Base-by-base conservation (phyloP, 371 early-diverging fungal species). In the Apophysomyces ossiformis region DNA sequence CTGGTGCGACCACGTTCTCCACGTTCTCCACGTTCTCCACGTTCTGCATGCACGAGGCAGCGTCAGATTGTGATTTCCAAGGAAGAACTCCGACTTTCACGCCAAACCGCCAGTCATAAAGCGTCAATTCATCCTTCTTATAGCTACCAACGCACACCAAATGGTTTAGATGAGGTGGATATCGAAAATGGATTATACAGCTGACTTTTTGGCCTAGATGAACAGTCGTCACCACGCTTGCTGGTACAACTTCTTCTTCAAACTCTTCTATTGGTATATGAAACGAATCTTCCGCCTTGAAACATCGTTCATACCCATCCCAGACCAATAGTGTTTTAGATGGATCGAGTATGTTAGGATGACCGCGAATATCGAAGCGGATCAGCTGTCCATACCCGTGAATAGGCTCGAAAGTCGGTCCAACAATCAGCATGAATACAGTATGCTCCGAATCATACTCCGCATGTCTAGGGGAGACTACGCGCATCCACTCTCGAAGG, bases 61-160 rank as follows among this genome's bases (percentile, higher is more conserved):
- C 18, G 2, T 35, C 45, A 43, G 26, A 5, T 4, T 13, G 41
- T 4, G 70, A 41, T 38, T 71, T 73, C 79, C 79, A 79, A 7
- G 79, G 79, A 43, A 78, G 60, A 0, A 70, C 65, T 1, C 79
- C 79, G 1, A 78, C 73, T 46, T 78, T 78, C 47, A 78, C 37
- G 1, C 78, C 81, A 60, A 76, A 77, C 7, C 81, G 68, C 81
- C 81, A 81, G 57, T 81, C 81, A 36, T 70, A 81, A 11, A 77
- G 59, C 2, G 76, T 64, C 3, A 81, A 45, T 32, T 81, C 75
- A 32, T 72, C 66, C 6, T 61, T 59, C 9, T 66, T 60, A 37
- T 68, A 76, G 36, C 69, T 72, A 21, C 78, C 81, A 1, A 69
- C 72, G 43, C 75, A 75, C 8, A 81, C 72, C 39, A 81, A 61